Conservation (phyloP, 441 rosid genomes). For the Bruguiera hainesii region DNA sequence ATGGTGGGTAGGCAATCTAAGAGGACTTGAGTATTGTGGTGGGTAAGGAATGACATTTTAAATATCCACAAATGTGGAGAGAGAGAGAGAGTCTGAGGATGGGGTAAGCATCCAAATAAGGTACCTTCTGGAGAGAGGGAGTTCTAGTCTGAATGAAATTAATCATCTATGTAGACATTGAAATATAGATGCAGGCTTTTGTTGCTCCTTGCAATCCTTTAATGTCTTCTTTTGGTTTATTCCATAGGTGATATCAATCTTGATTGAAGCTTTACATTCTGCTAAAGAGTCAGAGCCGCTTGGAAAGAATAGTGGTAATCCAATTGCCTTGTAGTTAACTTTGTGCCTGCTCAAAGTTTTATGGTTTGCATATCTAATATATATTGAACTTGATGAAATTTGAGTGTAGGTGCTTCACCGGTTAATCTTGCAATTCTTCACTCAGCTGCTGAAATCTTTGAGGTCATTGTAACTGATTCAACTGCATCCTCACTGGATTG, state of each 20-base stretch:
- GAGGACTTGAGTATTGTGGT: no score
- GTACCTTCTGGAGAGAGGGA: no score
- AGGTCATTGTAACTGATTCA: slow-evolving; percentile 85
- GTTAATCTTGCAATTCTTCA: slow-evolving; percentile 92
- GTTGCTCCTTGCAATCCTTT: background rate
- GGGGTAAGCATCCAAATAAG: no score
- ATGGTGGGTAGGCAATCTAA: no score
- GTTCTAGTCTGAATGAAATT: no score
- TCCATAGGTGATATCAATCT: slow-evolving; percentile 60
- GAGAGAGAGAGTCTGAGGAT: no score
- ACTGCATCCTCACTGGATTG: slow-evolving; percentile 75
- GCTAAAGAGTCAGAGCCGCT: slow-evolving; percentile 73
- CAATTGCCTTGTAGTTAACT: slow-evolving; percentile 18
- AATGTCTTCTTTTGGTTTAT: slow-evolving; percentile 9
- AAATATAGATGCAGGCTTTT: background rate
- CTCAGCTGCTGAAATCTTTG: slow-evolving; percentile 97
- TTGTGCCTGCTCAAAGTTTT: slow-evolving; percentile 15
- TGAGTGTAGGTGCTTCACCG: slow-evolving; percentile 77
- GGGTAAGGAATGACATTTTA: no score
- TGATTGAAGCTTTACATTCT: slow-evolving; percentile 87
- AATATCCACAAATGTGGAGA: no score
- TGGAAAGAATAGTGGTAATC: slow-evolving; percentile 60
- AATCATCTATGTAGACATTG: no score
- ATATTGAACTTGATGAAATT: slow-evolving; percentile 28
- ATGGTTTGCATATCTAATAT: slow-evolving; percentile 24